Base-by-base conservation (phyloP, 176 grass and related monocot genomes). In the Hyparrhenia diplandra region DNA sequence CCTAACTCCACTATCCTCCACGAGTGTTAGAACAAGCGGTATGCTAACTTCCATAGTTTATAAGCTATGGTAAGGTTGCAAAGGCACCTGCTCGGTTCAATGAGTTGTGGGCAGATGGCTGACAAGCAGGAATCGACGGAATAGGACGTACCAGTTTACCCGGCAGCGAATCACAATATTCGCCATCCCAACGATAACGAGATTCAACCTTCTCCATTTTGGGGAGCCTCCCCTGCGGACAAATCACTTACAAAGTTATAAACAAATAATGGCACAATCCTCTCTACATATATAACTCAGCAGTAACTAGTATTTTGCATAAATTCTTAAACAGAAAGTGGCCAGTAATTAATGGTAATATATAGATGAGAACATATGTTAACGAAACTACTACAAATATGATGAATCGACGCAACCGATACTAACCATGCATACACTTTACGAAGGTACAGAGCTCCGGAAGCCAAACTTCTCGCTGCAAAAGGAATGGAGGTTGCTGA, bases 381-480 rank as follows among this genome's bases (percentile, higher is more conserved):
- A 27, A 37, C 5, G 12, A 35, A 12, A 59, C 30, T 68, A 41
- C 10, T n/a, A 31, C 10, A 41, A 9, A 9, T 25, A 47, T 80
- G 30, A 43, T 1, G 37, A 41, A 43, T 3, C 4, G 13, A 52
- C 9, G 63, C 13, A 49, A 17, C 4, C 35, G 25, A 8, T 66
- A 87, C 87, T 82, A 71, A 98, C 90, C 92, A 13, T 98, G 92
- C 92, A 98, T 94, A 75, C 86, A 92, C 85, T 85, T 94, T 46
- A 98, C 79, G 17, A 98, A 91, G 31, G 77, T 94, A 75, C 84
- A 47, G 21, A 94, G 78, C 34, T 92, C 83, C 13, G 89, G 77
- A 59, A 74, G 87, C 69, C 74, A 77, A 35, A 75, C 71, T 21
- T 92, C 84, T 73, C 78, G 67, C 74, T 87, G 89, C 76, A 90